Conservation (phyloP, 192 early-diverging fungal genomes). For the Backusella tarrabulga region DNA sequence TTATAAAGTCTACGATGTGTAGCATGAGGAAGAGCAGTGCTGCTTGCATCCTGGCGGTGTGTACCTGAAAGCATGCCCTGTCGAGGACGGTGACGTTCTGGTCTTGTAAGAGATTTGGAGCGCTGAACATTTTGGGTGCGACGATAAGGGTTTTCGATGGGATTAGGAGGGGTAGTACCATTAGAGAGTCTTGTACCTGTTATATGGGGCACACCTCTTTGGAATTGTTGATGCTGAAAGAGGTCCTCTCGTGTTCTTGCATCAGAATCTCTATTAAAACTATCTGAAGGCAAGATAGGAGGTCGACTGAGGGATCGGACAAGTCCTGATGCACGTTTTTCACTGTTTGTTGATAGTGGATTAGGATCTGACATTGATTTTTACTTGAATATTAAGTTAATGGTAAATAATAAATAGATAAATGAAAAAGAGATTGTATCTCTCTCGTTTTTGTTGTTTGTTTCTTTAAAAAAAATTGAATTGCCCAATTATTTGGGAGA, state of each 20-base stretch:
- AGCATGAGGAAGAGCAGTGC: neutral
- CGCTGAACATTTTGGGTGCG: neutral
- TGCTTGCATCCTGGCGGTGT: neutral
- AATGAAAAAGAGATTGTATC: neutral
- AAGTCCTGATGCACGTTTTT: neutral
- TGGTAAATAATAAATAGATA: neutral
- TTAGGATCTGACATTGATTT: neutral
- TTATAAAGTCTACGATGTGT: neutral
- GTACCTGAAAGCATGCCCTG: constrained; percentile 34
- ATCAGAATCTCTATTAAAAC: neutral
- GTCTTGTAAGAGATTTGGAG: constrained; percentile 36
- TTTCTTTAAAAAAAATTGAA: neutral
- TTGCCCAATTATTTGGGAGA: neutral
- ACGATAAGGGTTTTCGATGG: neutral
- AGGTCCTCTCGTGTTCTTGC: neutral
- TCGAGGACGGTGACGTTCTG: constrained; percentile 46
- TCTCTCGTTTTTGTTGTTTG: neutral
- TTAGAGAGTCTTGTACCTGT: neutral
- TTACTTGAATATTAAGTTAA: neutral
- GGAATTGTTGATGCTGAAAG: neutral
- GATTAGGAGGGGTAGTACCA: neutral
- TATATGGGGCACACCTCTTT: neutral
- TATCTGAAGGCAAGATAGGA: neutral
- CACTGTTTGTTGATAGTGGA: neutral
- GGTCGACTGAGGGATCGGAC: neutral